Evolutionary conservation across 805 yeast species (phyloP), one percentile per base, ranked within the genome.

Genomic region (Ogataea salicorniae): DNA sequence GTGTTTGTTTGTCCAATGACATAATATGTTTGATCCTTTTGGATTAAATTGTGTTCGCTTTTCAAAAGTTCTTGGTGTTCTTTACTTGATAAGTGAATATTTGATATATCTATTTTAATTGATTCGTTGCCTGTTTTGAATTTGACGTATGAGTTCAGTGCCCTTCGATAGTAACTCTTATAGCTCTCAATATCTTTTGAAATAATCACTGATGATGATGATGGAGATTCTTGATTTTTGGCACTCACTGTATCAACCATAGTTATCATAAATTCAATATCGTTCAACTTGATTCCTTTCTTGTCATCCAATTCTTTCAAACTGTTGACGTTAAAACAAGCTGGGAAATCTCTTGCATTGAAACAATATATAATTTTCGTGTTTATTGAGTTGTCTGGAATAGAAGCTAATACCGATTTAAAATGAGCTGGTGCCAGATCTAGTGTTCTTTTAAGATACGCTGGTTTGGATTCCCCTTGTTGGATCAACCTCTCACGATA

Each of bases 1-100:
- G 63, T 40, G 41, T 64, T 63, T 2, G 61, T 41, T 39, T 61
- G 63, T 2, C 69, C 69, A 15, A 64, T 51, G 3, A 63, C 51
- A 46, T 54, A 64, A 20, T 43, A 53, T 4, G 47, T 37, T 9
- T 36, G 17, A 20, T 43, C 23, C 29, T 41, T 22, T 13, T 39
- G 31, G 11, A 26, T 26, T 26, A 26, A 26, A 2, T 16, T 20
- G 18, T 22, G 34, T 15, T 41, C 23, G 9, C 15, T 18, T 11
- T 15, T 13, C 35, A 47, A 16, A 16, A 26, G 41, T 15, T 6
- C 17, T 13, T 37, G 33, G 6, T 15, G 41, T 23, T 26, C 31
- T 11, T 26, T 26, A 9, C 31, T 26, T 11, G 31, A 26, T 26
- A 26, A 26, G 11, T 26, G 31, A 26, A 26, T 26, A 26, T 26